Conservation (phyloP, 2,329 filamentous ascomycete genomes). For the Lecanosticta acicola region DNA sequence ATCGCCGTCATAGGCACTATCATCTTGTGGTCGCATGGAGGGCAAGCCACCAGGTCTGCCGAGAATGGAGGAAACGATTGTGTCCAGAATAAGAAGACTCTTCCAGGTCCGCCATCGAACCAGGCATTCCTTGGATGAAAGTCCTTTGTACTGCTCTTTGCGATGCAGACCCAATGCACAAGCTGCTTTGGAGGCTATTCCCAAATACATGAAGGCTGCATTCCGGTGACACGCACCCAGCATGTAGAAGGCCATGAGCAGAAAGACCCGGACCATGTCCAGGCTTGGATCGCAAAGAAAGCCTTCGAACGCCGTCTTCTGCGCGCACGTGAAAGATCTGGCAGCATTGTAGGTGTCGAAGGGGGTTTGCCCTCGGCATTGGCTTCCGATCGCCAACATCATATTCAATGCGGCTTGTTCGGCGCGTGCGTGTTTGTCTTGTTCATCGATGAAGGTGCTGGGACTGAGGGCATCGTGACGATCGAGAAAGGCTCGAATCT, state of each 20-base stretch:
- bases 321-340: constrained; percentile 46
- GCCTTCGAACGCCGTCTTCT: constrained; percentile 44
- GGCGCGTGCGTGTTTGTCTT: constrained; percentile 30
- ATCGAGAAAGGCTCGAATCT: constrained; percentile 20
- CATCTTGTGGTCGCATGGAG: constrained; percentile 14
- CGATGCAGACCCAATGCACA: constrained; percentile 53
- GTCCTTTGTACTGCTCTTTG: constrained; percentile 17
- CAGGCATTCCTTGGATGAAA: constrained; percentile 6
- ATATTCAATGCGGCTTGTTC: constrained; percentile 34
- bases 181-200: constrained; percentile 54
- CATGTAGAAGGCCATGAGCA: constrained; percentile 57
- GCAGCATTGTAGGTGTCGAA: constrained; percentile 26
- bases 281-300: constrained; percentile 52
- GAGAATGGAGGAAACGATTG: constrained; percentile 46
- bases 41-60: constrained; percentile 38
- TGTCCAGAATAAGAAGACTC: constrained; percentile 45
- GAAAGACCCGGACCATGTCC: constrained; percentile 48
- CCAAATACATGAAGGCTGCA: constrained; percentile 59
- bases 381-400: constrained; percentile 50
- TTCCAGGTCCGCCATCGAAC: constrained; percentile 42
- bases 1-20: constrained; percentile 14
- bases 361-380: constrained; percentile 33
- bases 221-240: constrained; percentile 55
- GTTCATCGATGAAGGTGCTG: constrained; percentile 16
- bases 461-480: constrained; percentile 18